Base-by-base conservation (phyloP, 2,329 filamentous ascomycete genomes). In the Arthrinium puccinioides region DNA sequence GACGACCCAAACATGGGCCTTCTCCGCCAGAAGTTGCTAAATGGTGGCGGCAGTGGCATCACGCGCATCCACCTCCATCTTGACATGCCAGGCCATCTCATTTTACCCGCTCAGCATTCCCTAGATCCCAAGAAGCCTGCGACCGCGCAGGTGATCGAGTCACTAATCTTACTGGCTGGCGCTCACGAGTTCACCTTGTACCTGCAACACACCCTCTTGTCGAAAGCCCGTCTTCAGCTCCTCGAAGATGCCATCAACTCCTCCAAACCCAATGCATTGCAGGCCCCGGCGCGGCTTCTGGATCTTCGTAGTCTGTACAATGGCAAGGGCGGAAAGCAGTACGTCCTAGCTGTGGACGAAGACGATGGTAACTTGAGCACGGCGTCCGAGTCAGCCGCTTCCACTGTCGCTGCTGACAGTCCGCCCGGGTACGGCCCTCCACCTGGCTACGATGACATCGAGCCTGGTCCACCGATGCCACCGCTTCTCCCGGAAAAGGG, bases 301-400 rank as follows among this genome's bases (percentile, higher is more conserved):
- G 32, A 35, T 9, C 32, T 35, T 9, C 32, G 32, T 16, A 35
- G 32, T 35, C 11, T 35, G 16, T 35, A 35, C 32, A 27, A 35
- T 9, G 32, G 32, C 23, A 35, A 35, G 32, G 32, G 32, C 8
- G 32, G 32, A 21, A 35, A 35, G 32, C 14, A 18, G 4, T 25
- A 18, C n/a, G 19, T 16, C 6, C 25, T 27, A 8, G 13, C 25
- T 14, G 25, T n/a, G 13, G 21, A 21, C 13, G 18, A 25, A 15
- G 23, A 35, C 14, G 30, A 32, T 10, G 30, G 30, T 21, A 25
- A 14, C 15, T 13, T 24, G 9, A 35, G 32, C 23, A 35, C 32
- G 14, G 32, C 23, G 16, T 35, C 32, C 15, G 32, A 27, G 5
- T 24, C 21, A 9, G 32, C 32, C 26, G 32, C 32, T 8, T 35